Evolutionary conservation across 176 grass and related monocot species (phyloP), one percentile per base, ranked within the genome.

Genomic region (Poa pratensis): DNA sequence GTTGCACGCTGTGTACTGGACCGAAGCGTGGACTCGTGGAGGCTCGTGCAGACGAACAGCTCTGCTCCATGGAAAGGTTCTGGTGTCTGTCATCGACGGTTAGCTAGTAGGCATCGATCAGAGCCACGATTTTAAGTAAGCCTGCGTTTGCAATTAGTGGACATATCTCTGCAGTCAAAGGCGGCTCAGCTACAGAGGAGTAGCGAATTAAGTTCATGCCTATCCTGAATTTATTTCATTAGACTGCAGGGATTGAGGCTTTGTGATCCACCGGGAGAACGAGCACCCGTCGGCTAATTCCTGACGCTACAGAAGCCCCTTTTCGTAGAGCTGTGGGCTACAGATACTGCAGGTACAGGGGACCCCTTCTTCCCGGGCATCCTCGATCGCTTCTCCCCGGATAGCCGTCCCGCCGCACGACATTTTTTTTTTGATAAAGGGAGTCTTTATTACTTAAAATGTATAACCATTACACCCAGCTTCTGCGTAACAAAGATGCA

Each of bases 111-210:
- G 48, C 20, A 7, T n/a, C 24, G 24, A 30, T 42, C 54, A 60
- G 79, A n/a, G 27, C 69, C 49, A 49, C 34, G 81, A 18, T 49
- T 83, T 62, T 22, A 42, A 70, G 50, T 23, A 83, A 75, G 57
- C 70, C 57, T 49, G 55, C 55, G 7, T 10, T 63, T 64, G 82
- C 57, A 84, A 50, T 83, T 62, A 75, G 26, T 75, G 81, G 37
- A 83, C 69, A 17, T 24, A 60, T 40, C 15, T 16, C 13, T 23
- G 55, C 27, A 27, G n/a, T 77, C 73, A 76, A 64, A 27, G 52
- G 15, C 19, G 2, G 2, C n/a, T 23, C 45, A 12, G 8, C 42
- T 51, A 32, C 22, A 22, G 71, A 75, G 23, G 2, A 20, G 63
- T 35, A 64, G 19, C 9, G 26, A 12, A 19, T 54, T 53, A 76